Conservation (phyloP, 2,329 filamentous ascomycete genomes). For the Purpureocillium takamizusanense region DNA sequence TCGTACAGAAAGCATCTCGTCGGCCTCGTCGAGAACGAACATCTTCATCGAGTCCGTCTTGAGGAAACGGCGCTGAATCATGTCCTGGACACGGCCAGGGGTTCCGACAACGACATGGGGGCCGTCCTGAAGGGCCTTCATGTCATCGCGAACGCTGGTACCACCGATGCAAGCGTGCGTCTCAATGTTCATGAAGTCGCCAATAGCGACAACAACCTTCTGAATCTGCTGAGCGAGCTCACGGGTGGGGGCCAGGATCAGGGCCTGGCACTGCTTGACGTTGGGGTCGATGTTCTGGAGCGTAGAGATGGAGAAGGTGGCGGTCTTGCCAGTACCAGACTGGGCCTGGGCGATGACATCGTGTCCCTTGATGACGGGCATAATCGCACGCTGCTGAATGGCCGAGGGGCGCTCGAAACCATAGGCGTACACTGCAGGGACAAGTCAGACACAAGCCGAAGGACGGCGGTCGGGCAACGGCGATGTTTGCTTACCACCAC, state of each 20-base stretch:
- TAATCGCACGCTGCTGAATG: conserved; percentile 99
- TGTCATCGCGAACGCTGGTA: conserved; percentile 96
- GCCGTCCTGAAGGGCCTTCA: conserved; percentile 93
- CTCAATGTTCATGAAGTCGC: conserved; percentile 99
- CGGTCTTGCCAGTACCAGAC: conserved; percentile 99
- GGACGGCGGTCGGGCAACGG: conserved; percentile 2
- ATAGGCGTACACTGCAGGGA: conserved; percentile 75
- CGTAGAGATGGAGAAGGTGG: conserved; percentile 98
- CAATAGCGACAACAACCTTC: conserved; percentile 97
- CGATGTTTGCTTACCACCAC: conserved; percentile 55
- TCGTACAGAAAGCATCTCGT: conserved; percentile 91
- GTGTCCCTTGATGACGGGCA: conserved; percentile 99
- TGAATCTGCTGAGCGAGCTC: conserved; percentile 99
- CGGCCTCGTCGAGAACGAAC: conserved; percentile 98
- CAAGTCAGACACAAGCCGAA: conserved; percentile 14
- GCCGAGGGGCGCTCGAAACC: conserved; percentile 99
- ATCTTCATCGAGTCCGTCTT: conserved; percentile 99
- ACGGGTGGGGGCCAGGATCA: conserved; percentile 95
- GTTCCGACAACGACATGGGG: conserved; percentile 97
- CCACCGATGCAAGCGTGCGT: conserved; percentile 99
- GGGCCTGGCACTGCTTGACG: conserved; percentile 93
- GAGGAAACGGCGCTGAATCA: conserved; percentile 97
- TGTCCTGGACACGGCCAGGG: conserved; percentile 96
- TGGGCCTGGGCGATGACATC: conserved; percentile 99
- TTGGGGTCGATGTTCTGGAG: conserved; percentile 97